Conservation (phyloP, 2,329 filamentous ascomycete species). For the Incumbomyces delicatus region DNA sequence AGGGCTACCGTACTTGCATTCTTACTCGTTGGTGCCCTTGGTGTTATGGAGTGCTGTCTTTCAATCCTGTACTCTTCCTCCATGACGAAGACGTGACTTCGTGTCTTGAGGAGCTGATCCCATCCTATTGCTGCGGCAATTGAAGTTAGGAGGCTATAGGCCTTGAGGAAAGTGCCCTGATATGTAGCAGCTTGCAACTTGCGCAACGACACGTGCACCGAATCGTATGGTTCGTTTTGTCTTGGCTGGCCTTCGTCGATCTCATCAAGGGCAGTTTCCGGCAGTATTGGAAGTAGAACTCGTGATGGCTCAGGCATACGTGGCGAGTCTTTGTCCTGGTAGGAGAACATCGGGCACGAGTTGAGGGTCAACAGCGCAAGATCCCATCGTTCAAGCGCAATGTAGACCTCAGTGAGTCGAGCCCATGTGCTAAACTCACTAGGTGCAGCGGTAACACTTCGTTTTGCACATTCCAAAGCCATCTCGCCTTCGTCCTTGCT, state of each 20-base stretch:
- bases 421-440: conserved; percentile 98
- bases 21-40: conserved; percentile 43
- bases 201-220: conserved; percentile 75
- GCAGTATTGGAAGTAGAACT: conserved; percentile 74
- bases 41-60: conserved; percentile 41
- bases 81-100: conserved; percentile 98
- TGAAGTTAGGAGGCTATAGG: conserved; percentile 87
- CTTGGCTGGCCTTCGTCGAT: conserved; percentile 76
- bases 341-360: conserved; percentile 99
- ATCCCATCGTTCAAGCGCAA: conserved; percentile 92
- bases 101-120: conserved; percentile 89
- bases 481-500: conserved; percentile 79
- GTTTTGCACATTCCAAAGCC: conserved; percentile 85
- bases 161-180: conserved; percentile 90
- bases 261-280: conserved; percentile 85
- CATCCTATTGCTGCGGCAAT: conserved; percentile 95
- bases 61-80: conserved; percentile 95
- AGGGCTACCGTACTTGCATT: conserved; percentile 73
- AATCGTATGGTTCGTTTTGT: conserved; percentile 68
- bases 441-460: conserved; percentile 86
- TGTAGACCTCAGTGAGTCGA: conserved; percentile 83
- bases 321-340: conserved; percentile 95
- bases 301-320: conserved; percentile 87
- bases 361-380: conserved; percentile 90
- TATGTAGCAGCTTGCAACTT: conserved; percentile 82